Evolutionary conservation across 164 flowering plant genomes (phyloP).

Genomic region (Saururus chinensis): DNA sequence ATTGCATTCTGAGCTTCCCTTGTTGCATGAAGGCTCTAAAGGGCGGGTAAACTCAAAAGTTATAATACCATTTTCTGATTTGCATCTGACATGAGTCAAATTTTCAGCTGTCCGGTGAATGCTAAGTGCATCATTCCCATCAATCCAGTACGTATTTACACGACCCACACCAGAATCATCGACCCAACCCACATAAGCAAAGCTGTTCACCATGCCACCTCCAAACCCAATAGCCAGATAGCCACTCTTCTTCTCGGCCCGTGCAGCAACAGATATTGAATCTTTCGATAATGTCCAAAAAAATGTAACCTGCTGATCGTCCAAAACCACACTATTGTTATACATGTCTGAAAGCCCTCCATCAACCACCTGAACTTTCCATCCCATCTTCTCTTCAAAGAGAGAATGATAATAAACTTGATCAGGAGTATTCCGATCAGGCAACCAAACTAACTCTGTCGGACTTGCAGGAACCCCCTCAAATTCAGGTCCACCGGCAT

Average conservation of each 20-base stretch:
- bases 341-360: slow-evolving; percentile 97
- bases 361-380: slow-evolving; percentile 95
- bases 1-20: slow-evolving; percentile 55
- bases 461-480: slow-evolving; percentile 93
- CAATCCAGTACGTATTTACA: slow-evolving; percentile 82
- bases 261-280: slow-evolving; percentile 81
- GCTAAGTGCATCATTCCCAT: slow-evolving; percentile 61
- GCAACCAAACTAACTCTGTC: slow-evolving; percentile 67
- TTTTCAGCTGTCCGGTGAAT: slow-evolving; percentile 82
- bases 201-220: slow-evolving; percentile 78
- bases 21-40: slow-evolving; percentile 48
- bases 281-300: slow-evolving; percentile 70
- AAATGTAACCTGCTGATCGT: slow-evolving; percentile 91
- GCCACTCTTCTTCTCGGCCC: slow-evolving; percentile 91
- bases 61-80: slow-evolving; percentile 80
- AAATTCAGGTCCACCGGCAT: slow-evolving; percentile 78
- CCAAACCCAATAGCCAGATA: slow-evolving; percentile 94
- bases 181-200: slow-evolving; percentile 92
- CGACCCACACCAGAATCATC: slow-evolving; percentile 55
- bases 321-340: slow-evolving; percentile 76
- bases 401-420: slow-evolving; percentile 78
- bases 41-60: slow-evolving; percentile 91
- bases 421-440: slow-evolving; percentile 92
- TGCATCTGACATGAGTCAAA: slow-evolving; percentile 79
- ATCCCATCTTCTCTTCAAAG: slow-evolving; percentile 80